Evolutionary conservation across 1,284 basidiomycete species (phyloP).

Genomic region (Fomitopsis palustris): DNA sequence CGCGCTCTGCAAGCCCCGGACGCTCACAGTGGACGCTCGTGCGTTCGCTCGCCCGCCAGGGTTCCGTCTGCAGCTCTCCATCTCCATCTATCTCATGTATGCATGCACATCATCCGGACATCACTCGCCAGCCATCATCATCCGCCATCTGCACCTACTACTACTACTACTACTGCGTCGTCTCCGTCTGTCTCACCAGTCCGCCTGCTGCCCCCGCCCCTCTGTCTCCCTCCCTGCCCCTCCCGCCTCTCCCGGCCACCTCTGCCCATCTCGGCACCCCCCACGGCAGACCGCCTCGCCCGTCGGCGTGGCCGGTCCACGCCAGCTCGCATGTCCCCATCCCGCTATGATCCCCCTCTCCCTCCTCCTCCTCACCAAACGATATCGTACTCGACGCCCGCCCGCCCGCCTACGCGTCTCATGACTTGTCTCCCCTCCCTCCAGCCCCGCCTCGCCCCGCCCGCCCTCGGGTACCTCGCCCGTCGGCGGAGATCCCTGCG

Average conservation of each 20-base stretch:
- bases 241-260: neutral
- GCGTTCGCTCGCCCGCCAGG: neutral
- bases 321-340: neutral
- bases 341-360: neutral
- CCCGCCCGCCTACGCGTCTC: neutral
- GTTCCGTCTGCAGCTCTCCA: constrained; percentile 1
- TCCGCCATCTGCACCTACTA: neutral
- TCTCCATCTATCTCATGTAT: constrained; percentile 7
- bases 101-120: constrained; percentile 5
- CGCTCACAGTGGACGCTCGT: too few relatives aligned
- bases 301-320: neutral
- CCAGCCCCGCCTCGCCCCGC: neutral
- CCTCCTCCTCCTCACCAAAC: neutral
- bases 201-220: neutral
- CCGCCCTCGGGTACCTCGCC: neutral
- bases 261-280: neutral
- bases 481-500: neutral
- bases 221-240: neutral
- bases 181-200: neutral
- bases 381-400: neutral
- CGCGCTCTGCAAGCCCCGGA: too few relatives aligned
- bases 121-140: neutral
- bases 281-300: neutral
- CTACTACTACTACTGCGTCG: neutral
- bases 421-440: neutral